These are phyloP conservation scores for Adansonia rubrostipa DNA, from an alignment of 441 rosid species.

Conservation along the genomic window DNA sequence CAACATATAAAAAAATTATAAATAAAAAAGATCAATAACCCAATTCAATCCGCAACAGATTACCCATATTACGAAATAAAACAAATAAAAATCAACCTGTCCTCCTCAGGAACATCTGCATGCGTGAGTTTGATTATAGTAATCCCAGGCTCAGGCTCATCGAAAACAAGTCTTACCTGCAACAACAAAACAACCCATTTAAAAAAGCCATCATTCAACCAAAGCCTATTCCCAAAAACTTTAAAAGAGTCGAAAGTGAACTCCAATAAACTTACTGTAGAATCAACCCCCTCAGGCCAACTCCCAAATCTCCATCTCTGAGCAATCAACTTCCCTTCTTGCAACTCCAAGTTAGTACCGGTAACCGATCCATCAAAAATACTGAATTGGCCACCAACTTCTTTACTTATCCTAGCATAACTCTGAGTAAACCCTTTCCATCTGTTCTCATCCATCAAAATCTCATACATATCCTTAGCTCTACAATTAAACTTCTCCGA, in stretches of 20 bases:
- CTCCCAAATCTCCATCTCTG: conserved; percentile 95
- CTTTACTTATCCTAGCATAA: conserved; percentile 79
- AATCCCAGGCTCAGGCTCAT: conserved; percentile 82
- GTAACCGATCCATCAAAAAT: conserved; percentile 92
- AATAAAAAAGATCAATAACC: not conserved
- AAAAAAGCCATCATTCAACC: not conserved
- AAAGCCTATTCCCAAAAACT: conserved; percentile 10
- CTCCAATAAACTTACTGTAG: conserved; percentile 52
- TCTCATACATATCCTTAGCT: conserved; percentile 78
- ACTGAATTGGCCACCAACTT: conserved; percentile 76
- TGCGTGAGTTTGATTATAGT: conserved; percentile 74
- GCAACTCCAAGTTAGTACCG: conserved; percentile 79
- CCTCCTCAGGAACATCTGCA: conserved; percentile 87
- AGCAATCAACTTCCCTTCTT: conserved; percentile 83
- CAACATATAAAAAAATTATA: not conserved
- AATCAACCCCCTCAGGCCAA: conserved; percentile 91
- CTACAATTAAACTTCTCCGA: conserved; percentile 84
- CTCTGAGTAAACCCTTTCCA: conserved; percentile 97
- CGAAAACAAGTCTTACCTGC: conserved; percentile 77
- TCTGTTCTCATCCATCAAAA: conserved; percentile 90
- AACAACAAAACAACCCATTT: not conserved
- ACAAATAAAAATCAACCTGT: conserved; percentile 56
- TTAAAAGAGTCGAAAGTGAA: not conserved
- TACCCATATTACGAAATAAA: not conserved
- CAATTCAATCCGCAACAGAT: not conserved